A percentile compares a stretch with the other conserved stretches of the same genome.
Conservation (phyloP, 768 basidiomycete species). For the Psilocybe cyanescens region DNA sequence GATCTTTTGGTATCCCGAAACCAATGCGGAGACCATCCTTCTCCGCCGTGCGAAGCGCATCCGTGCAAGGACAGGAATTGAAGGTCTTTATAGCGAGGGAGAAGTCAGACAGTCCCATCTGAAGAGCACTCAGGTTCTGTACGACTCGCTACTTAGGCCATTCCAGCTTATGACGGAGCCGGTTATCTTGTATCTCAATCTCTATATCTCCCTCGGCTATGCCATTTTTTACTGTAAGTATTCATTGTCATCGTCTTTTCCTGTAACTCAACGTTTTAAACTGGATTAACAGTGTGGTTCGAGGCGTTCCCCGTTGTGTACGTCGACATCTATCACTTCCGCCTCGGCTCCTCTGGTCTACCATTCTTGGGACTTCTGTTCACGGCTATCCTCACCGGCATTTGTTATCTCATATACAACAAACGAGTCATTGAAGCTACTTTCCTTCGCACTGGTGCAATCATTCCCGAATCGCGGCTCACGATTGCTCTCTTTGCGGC, state of each 20-base stretch:
- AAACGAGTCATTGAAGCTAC: not conserved
- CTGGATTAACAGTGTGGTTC: constrained; percentile 2
- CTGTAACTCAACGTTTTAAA: not conserved
- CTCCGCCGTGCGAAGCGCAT: not conserved
- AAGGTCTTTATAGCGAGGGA: not conserved
- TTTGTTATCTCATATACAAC: not conserved
- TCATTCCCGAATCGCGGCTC: constrained; percentile 2
- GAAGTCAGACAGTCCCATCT: constrained; percentile 1
- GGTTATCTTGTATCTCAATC: not conserved
- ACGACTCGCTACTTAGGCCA: not conserved
- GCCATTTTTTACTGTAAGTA: constrained; percentile 4
- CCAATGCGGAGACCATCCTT: constrained; percentile 8
- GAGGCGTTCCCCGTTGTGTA: constrained; percentile 4
- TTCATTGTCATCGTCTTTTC: not conserved
- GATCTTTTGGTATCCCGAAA: constrained; percentile 5
- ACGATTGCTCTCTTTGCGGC: not conserved
- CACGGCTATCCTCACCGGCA: not conserved
- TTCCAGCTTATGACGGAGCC: constrained; percentile 9
- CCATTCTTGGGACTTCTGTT: constrained; percentile 4
- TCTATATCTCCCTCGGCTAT: not conserved
- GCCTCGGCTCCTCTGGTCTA: not conserved
- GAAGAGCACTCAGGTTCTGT: not conserved
- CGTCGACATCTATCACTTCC: constrained; percentile 6
- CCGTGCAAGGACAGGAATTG: not conserved
- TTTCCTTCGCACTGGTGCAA: not conserved